Conservation (phyloP, 2,329 filamentous ascomycete genomes). For the Plectosphaerella sp. region DNA sequence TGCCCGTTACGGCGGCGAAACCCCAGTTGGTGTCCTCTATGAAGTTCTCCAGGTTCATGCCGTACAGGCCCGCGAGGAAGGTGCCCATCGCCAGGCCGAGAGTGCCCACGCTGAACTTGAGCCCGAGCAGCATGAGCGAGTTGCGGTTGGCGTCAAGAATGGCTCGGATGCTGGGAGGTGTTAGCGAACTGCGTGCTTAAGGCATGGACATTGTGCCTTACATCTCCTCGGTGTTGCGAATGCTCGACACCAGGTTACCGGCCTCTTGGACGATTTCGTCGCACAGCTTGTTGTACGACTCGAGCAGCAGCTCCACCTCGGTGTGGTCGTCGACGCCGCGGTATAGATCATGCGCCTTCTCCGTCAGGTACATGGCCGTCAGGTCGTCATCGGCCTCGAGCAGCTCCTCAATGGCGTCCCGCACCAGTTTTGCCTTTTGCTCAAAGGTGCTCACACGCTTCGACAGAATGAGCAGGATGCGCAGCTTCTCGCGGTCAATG, state of each 20-base stretch:
- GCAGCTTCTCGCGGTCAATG: conserved; percentile 89
- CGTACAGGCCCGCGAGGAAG: conserved; percentile 96
- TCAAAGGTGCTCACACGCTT: conserved; percentile 97
- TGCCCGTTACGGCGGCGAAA: conserved; percentile 69
- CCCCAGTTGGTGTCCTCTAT: conserved; percentile 90
- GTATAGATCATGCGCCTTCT: conserved; percentile 70
- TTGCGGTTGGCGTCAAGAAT: conserved; percentile 98
- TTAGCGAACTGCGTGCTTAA: no score
- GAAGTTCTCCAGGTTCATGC: conserved; percentile 99
- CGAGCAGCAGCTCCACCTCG: conserved; percentile 93
- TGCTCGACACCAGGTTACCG: conserved; percentile 87
- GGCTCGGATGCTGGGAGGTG: conserved; percentile 69
- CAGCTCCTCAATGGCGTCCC: conserved; percentile 91
- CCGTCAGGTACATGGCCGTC: conserved; percentile 90
- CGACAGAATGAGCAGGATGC: conserved; percentile 85
- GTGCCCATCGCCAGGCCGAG: conserved; percentile 92
- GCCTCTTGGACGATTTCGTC: conserved; percentile 97
- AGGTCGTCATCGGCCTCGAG: conserved; percentile 95
- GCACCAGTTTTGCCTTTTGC: conserved; percentile 89
- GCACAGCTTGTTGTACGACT: conserved; percentile 96
- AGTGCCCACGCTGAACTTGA: conserved; percentile 94
- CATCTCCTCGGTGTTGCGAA: conserved; percentile 98
- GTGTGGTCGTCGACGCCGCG: conserved; percentile 84
- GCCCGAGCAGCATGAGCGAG: conserved; percentile 92
- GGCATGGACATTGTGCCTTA: conserved; percentile 39